Conservation (phyloP, 257 asterid genomes). For the Solanum appendiculatum region DNA sequence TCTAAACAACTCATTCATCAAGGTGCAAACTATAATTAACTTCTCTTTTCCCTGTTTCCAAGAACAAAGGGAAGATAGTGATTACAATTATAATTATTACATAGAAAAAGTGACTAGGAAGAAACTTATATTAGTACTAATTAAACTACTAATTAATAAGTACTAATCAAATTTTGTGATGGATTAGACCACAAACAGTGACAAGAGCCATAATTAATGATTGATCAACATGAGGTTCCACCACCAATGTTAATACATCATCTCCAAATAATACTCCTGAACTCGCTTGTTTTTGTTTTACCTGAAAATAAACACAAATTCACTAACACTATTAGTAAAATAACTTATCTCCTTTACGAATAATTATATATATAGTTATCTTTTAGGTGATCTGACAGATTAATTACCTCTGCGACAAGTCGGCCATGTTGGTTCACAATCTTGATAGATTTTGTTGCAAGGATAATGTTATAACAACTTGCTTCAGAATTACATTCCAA, state of each 20-base stretch:
- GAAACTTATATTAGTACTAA: neutral
- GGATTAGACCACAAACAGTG: slow-evolving; percentile 43
- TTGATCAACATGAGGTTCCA: slow-evolving; percentile 48
- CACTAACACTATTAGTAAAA: neutral
- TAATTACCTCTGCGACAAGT: slow-evolving; percentile 35
- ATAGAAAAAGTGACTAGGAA: neutral
- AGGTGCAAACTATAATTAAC: neutral
- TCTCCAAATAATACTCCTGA: slow-evolving; percentile 44
- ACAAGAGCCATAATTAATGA: slow-evolving; percentile 52
- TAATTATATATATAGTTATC: neutral
- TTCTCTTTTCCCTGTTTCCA: neutral
- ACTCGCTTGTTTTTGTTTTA: slow-evolving; percentile 29
- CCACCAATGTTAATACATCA: slow-evolving; percentile 47
- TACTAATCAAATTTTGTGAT: slow-evolving; percentile 18
- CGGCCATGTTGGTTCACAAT: slow-evolving; percentile 14
- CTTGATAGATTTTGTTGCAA: slow-evolving; percentile 19
- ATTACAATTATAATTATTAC: neutral
- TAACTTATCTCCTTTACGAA: neutral
- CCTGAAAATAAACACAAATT: slow-evolving; percentile 19
- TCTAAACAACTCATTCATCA: neutral
- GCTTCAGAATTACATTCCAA: slow-evolving; percentile 9
- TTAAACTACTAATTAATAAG: too few relatives aligned
- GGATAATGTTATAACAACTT: slow-evolving; percentile 12
- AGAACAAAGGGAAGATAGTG: neutral
- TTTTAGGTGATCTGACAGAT: neutral